Percentiles rank a stretch among this genome's conserved stretches.
phyloP scores from a whole-genome alignment of 2,329 filamentous ascomycete genomes.

The Paecilomyces dactylethromorphus region DNA sequence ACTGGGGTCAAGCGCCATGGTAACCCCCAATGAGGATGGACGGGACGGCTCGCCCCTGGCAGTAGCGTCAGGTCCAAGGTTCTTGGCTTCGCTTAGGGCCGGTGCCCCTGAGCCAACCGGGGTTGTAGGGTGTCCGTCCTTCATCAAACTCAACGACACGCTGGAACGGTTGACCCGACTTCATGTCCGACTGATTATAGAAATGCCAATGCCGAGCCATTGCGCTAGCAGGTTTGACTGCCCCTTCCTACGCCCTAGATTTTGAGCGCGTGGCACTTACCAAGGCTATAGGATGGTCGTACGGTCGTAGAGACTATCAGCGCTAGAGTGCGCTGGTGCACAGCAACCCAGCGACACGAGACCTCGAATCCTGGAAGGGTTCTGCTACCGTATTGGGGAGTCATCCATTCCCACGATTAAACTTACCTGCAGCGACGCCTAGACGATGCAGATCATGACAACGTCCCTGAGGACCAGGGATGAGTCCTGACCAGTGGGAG shows the following conservation, averaged over 20 bases:
- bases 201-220: neutral
- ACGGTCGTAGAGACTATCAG: neutral
- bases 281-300: neutral
- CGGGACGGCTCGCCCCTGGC: neutral
- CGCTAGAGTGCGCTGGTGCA: neutral
- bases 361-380: neutral
- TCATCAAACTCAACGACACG: neutral
- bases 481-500: neutral
- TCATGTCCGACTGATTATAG: neutral
- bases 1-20: neutral
- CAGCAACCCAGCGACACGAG: neutral
- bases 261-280: neutral
- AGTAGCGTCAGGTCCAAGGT: neutral
- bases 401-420: neutral
- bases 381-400: neutral
- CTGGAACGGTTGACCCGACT: neutral
- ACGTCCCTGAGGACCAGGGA: neutral
- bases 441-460: neutral
- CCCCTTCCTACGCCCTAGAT: neutral
- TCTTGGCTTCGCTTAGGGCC: neutral
- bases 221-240: neutral
- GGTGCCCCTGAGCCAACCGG: neutral
- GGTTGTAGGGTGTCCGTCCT: neutral
- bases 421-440: neutral
- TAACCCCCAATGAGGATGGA: neutral